phyloP scores from a whole-genome alignment of 768 basidiomycete species.

The Pulveroboletus sp. region DNA sequence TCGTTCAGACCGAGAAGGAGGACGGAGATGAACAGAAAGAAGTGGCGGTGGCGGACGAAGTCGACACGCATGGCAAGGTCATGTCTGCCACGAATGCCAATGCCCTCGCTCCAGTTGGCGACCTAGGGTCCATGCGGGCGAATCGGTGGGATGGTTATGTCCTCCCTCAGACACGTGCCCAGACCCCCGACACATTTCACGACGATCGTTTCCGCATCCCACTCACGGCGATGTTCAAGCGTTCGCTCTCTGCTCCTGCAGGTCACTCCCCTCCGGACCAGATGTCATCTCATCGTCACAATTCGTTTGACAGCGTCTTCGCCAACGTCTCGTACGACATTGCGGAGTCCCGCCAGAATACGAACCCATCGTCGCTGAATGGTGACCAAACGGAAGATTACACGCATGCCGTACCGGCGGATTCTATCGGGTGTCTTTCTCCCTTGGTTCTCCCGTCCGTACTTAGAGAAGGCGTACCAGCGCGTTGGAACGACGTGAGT shows the following conservation, averaged over 20 bases:
- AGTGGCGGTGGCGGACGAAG: slow-evolving; percentile 15
- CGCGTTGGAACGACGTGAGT: slow-evolving; percentile 34
- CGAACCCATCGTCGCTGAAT: slow-evolving; percentile 7
- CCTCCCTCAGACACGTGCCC: slow-evolving; percentile 20
- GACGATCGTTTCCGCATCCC: slow-evolving; percentile 41
- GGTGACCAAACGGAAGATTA: slow-evolving; percentile 23
- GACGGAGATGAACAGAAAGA: slow-evolving; percentile 25
- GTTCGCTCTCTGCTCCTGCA: slow-evolving; percentile 55
- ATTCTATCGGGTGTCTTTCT: slow-evolving; percentile 25
- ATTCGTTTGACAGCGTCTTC: slow-evolving; percentile 28
- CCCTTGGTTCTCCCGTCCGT: slow-evolving; percentile 30
- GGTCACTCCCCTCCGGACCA: slow-evolving; percentile 16
- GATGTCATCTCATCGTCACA: slow-evolving; percentile 16
- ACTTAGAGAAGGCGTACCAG: slow-evolving; percentile 26
- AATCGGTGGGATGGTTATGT: slow-evolving; percentile 1
- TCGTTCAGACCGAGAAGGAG: slow-evolving; percentile 2
- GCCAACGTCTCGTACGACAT: slow-evolving; percentile 31
- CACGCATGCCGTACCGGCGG: slow-evolving; percentile 16
- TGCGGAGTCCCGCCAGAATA: slow-evolving; percentile 14
- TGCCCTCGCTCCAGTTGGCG: not conserved
- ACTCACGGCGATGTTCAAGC: slow-evolving; percentile 62
- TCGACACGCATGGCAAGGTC: slow-evolving; percentile 5
- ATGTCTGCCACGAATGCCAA: not conserved
- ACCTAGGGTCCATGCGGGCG: not conserved
- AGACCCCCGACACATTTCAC: slow-evolving; percentile 24